Evolutionary conservation across 306 rosid genomes (phyloP).

Genomic region (Quercus agrifolia): DNA sequence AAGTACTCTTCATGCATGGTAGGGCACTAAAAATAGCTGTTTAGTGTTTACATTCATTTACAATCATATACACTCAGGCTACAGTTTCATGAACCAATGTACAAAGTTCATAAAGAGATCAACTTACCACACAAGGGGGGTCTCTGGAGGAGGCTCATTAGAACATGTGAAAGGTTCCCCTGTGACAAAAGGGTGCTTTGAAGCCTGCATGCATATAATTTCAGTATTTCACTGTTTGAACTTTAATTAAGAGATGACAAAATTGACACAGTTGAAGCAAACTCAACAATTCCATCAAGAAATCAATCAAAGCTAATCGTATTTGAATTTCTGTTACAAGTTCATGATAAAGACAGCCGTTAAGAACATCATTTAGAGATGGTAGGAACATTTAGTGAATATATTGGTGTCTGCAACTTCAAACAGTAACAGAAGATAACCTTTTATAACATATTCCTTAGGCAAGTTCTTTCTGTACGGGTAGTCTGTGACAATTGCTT

Average conservation of each 20-base stretch:
- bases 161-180: constrained; percentile 94
- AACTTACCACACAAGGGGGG: constrained; percentile 76
- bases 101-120: constrained; percentile 15
- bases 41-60: not conserved
- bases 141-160: constrained; percentile 74
- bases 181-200: constrained; percentile 95
- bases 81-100: constrained; percentile 11
- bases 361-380: constrained; percentile 22
- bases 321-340: constrained; percentile 69
- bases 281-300: constrained; percentile 87
- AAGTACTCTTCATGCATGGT: not conserved
- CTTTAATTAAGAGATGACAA: constrained; percentile 10
- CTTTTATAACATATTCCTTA: constrained; percentile 74
- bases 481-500: constrained; percentile 73
- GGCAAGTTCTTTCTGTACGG: constrained; percentile 88
- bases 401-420: not conserved
- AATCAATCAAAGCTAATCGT: constrained; percentile 85
- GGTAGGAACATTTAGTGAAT: not conserved
- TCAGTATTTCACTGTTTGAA: constrained; percentile 15
- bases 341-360: constrained; percentile 29
- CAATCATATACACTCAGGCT: not conserved
- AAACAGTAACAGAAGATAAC: constrained; percentile 36
- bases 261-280: constrained; percentile 17
- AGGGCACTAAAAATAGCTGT: constrained; percentile 4
- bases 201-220: constrained; percentile 67